A percentile compares a stretch with the other conserved stretches of the same genome.
Conservation (phyloP, 306 rosid genomes). For the Oemleria cerasiformis region DNA sequence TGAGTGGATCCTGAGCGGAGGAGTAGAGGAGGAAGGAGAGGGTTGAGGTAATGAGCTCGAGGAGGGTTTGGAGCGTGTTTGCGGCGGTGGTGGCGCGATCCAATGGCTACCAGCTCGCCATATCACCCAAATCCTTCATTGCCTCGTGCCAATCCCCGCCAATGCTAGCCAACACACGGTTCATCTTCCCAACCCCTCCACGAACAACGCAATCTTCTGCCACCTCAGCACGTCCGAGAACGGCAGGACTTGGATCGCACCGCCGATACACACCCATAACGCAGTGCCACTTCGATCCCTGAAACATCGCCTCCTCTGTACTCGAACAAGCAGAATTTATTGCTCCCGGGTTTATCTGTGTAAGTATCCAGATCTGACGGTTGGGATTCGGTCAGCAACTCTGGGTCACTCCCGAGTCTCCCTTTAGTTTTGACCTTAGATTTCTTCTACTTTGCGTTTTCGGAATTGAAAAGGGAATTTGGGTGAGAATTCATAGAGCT, state of each 20-base stretch:
- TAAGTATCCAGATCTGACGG: constrained; percentile 25
- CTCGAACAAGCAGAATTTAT: constrained; percentile 55
- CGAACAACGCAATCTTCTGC: constrained; percentile 56
- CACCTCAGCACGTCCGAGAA: constrained; percentile 72
- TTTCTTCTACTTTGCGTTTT: too few relatives aligned
- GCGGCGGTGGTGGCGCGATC: too few relatives aligned
- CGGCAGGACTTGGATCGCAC: constrained; percentile 57
- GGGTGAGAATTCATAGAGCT: too few relatives aligned
- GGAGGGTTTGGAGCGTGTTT: too few relatives aligned
- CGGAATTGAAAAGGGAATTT: too few relatives aligned
- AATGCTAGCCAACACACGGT: constrained; percentile 27
- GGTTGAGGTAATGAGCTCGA: too few relatives aligned
- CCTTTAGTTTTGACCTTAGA: too few relatives aligned
- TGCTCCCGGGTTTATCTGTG: constrained; percentile 14
- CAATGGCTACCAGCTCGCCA: too few relatives aligned
- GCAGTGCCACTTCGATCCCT: constrained; percentile 54
- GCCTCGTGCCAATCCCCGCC: too few relatives aligned
- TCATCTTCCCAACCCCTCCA: constrained; percentile 30
- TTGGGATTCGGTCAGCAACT: constrained; percentile 37
- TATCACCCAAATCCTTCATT: too few relatives aligned
- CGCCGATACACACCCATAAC: constrained; percentile 58
- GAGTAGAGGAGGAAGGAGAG: too few relatives aligned
- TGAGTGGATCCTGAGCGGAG: too few relatives aligned
- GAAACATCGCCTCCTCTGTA: constrained; percentile 29
- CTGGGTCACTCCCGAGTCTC: constrained; percentile 23